Percentiles rank a stretch among this genome's conserved stretches.
Evolutionary conservation across 257 asterid species (phyloP).

Genomic region (Jacaranda mimosifolia): DNA sequence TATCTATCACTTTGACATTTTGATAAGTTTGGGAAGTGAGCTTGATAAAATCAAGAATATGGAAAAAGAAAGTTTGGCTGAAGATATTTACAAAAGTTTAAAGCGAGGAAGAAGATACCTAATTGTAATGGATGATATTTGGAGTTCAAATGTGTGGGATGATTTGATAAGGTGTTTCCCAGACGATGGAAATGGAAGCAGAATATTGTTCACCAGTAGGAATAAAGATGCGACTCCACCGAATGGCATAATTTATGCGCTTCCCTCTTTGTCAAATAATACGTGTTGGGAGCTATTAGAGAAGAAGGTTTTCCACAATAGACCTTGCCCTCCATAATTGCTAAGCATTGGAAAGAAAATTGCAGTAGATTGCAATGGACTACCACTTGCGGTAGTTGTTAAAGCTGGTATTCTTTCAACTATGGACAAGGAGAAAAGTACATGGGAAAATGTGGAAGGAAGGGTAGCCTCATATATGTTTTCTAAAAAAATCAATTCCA

Average conservation of each 20-base stretch:
- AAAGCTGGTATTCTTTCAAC: no score
- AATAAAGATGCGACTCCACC: background rate
- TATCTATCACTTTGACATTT: conserved; percentile 24
- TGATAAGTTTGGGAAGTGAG: background rate
- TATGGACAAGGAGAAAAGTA: no score
- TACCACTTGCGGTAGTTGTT: no score
- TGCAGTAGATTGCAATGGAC: conserved; percentile 27
- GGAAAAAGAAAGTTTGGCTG: conserved; percentile 10
- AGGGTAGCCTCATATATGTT: background rate
- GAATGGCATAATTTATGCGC: background rate
- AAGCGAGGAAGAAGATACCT: conserved; percentile 27
- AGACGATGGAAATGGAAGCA: conserved; percentile 35
- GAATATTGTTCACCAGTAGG: conserved; percentile 33
- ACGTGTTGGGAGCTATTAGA: conserved; percentile 37
- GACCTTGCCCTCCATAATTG: conserved; percentile 19
- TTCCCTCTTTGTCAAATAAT: background rate
- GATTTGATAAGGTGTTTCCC: background rate
- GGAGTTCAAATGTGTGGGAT: conserved; percentile 38
- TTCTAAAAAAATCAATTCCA: background rate
- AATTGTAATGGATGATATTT: conserved; percentile 44
- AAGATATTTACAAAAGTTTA: background rate
- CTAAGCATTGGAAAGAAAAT: conserved; percentile 17
- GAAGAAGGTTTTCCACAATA: background rate
- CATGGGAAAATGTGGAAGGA: no score
- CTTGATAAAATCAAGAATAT: background rate